Evolutionary conservation across 768 basidiomycete genomes (phyloP), one percentile per base, ranked within the genome.

Genomic region (Glaciozyma antarctica): DNA sequence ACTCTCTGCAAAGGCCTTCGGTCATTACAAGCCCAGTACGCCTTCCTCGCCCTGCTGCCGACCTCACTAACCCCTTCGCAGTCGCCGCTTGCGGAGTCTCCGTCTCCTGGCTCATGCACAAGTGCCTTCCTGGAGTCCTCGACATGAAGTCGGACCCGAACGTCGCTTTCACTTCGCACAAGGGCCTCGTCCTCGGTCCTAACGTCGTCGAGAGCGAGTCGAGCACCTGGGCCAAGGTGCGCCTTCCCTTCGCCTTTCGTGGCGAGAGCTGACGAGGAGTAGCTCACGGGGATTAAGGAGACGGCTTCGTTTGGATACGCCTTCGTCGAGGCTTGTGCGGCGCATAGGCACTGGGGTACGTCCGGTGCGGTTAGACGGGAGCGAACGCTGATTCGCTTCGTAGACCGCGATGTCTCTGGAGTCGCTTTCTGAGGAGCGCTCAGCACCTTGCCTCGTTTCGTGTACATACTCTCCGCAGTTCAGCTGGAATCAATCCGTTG

Each of bases 41-140:
- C 49, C 44, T 54, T 26, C 3, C 16, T 22, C 19, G 22, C 10
- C 10, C 21, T 32, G 8, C 10, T n/a, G 32, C 48, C 28, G 19
- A 2, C 45, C 17, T 5, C 6, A 5, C 17, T 4, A 47, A 47
- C 17, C 45, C 17, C 41, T 49, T 51, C n/a, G 10, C 44, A 64
- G 88, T 94, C 63, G 87, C 84, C 3, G 88, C 85, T 1, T 79
- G 86, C 54, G 90, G 89, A 43, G 56, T 55, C 48, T 73, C 78
- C 22, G 76, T 80, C 48, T 63, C 71, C 3, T 78, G 77, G 76
- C 41, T 78, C 54, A 71, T 72, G 21, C 74, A 77, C 70, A 69
- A 75, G 60, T 76, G 73, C 30, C 76, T 81, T 1, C 77, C 79
- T 0, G 78, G 67, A n/a, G 41, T 61, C 22, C 64, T 52, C 7